Conservation (phyloP, 176 grass and related monocot species). For the Guadua angustifolia region DNA sequence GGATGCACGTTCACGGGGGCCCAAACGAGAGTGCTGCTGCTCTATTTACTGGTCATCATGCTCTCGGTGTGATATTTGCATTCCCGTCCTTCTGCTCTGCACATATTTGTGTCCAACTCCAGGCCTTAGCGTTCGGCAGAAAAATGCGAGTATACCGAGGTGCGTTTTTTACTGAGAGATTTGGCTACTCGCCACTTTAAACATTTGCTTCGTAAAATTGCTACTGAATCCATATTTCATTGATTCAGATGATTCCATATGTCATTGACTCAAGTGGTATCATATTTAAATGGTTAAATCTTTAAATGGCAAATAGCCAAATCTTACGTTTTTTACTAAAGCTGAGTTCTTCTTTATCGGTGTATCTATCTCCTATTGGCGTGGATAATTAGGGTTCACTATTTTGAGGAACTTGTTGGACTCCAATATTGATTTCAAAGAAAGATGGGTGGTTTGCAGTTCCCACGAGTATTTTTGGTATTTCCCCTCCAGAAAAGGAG, state of each 20-base stretch:
- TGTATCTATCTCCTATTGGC: background rate
- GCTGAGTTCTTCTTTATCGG: background rate
- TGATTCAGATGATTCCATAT: no score
- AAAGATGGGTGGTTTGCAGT: background rate
- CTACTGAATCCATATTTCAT: no score
- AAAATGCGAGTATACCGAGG: background rate
- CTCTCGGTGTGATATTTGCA: conserved; percentile 37
- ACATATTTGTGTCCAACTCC: background rate
- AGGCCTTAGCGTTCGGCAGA: background rate
- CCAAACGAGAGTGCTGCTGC: conserved; percentile 4
- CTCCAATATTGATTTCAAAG: background rate
- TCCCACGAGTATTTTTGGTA: background rate
- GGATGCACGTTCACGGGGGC: conserved; percentile 37
- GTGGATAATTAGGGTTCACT: background rate
- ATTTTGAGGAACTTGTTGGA: background rate
- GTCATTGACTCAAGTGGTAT: no score
- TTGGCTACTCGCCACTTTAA: no score
- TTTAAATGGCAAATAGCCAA: no score
- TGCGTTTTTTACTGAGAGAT: background rate
- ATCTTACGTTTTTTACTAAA: background rate
- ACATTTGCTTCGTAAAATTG: no score
- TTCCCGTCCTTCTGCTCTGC: background rate
- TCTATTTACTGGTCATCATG: conserved; percentile 49
- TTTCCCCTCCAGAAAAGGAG: background rate
- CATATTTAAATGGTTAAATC: no score